phyloP scores from a whole-genome alignment of 306 rosid genomes.

The Vigna unguiculata region DNA sequence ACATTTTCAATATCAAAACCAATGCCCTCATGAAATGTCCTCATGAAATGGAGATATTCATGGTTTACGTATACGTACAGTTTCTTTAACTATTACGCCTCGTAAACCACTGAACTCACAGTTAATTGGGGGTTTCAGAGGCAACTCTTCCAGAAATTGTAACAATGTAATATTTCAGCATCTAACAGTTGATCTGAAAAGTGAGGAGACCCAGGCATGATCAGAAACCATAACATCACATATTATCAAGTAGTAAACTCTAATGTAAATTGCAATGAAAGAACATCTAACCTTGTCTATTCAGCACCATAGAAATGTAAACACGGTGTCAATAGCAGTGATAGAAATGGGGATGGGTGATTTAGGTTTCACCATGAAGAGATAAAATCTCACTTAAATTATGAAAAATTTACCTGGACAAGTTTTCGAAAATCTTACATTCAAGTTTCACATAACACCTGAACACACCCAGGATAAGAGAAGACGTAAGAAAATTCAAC shows the following conservation, averaged over 20 bases:
- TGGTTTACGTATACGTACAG: slow-evolving; percentile 52
- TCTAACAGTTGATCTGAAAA: slow-evolving; percentile 89
- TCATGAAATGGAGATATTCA: not conserved
- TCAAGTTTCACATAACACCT: too few relatives aligned
- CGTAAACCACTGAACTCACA: slow-evolving; percentile 91
- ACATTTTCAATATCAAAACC: slow-evolving; percentile 23
- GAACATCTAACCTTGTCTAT: slow-evolving; percentile 10
- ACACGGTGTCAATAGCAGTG: too few relatives aligned
- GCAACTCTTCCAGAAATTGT: slow-evolving; percentile 91
- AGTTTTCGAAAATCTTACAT: too few relatives aligned
- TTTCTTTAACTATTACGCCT: slow-evolving; percentile 97
- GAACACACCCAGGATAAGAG: too few relatives aligned
- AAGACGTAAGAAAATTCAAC: too few relatives aligned
- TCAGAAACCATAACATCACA: slow-evolving; percentile 35
- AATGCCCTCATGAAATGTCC: slow-evolving; percentile 3
- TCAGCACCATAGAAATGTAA: slow-evolving; percentile 34
- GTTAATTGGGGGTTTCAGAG: slow-evolving; percentile 77
- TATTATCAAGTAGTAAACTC: slow-evolving; percentile 15
- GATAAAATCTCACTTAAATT: too few relatives aligned
- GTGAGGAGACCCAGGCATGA: slow-evolving; percentile 28
- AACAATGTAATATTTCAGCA: slow-evolving; percentile 78
- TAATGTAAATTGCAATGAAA: slow-evolving; percentile 34
- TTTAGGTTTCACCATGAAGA: too few relatives aligned
- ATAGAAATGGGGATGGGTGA: too few relatives aligned
- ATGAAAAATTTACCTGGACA: too few relatives aligned